Evolutionary conservation across 2,329 filamentous ascomycete species (phyloP), one percentile per base, ranked within the genome.

Genomic region (Colletotrichum australisinense): DNA sequence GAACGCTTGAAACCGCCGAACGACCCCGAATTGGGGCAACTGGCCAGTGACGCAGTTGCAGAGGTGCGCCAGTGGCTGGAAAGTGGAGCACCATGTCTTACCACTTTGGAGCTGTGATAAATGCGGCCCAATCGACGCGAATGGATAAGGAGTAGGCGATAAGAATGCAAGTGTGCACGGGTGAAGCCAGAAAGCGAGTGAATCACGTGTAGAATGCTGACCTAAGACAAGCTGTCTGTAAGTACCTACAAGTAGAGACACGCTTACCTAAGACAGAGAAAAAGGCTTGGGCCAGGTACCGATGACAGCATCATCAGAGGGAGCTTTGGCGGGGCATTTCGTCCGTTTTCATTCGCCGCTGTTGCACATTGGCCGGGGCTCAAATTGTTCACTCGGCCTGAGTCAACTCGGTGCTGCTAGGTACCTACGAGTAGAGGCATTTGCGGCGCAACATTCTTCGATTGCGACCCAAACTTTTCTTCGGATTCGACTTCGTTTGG

Each of bases 1-100:
- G 38, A 63, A 22, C 57, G 69, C 58, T 67, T 67, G 72, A 72
- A 74, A 73, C 71, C 67, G 38, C 60, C 49, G 70, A 70, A 66
- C 58, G 16, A 28, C 60, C 53, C 67, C 55, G 55, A 65, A 65
- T 22, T 53, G 38, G 64, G 55, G 69, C 11, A 35, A 53, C 35
- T 30, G 24, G 38, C 42, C 11, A 46, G 38, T 63, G 59, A 63
- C 59, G 42, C 65, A 64, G 64, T 53, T 53, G 58, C 59, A 26
- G 22, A 16, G 55, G 24, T 35, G 46, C 53, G 26, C 12, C 24
- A 28, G 56, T 58, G 30, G 24, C 59, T 32, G 14, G 32, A 4
- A n/a, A 56, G 60, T 66, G 71, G 62, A 42, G 26, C 19, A 5
- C 5, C 32, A 5, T 35, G 32, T 35, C 32, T 35, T 35, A 35